Base-by-base conservation (phyloP, 495 filamentous ascomycete genomes). In the Aspergillus conjunctus region DNA sequence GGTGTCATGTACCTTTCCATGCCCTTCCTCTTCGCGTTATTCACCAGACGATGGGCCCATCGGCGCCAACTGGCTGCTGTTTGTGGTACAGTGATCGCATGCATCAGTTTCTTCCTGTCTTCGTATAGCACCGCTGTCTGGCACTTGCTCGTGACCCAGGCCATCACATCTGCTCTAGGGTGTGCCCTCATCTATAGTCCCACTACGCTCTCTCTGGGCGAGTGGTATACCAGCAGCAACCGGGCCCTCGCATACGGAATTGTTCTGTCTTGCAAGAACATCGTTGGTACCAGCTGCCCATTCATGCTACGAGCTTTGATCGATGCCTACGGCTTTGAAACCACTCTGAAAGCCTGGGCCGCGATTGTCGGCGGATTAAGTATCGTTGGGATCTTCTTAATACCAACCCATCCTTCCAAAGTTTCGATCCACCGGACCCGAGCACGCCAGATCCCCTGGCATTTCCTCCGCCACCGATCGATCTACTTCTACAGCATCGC, bases 151-250 rank as follows among this genome's bases (percentile, higher is more conserved):
- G 73, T 73, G 1, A 83, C 80, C 2, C 84, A 86, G 61, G 84
- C 82, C 14, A 75, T 85, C 11, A 63, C 86, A 8, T 82, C 76
- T 60, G 83, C 79, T 6, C 59, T 87, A 10, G 83, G 83, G 0
- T 78, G 76, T 60, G 77, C 72, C 1, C 68, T 84, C 10, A 52
- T 85, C 14, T 84, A 79, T 62, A 80, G 74, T 17, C 81, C 82
- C 1, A 77, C 78, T 1, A 81, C 79, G 10, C 67, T 84, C 6
- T 83, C 78, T 65, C 71, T 87, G 6, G 83, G 85, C 56, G 80
- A 85, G 60, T 86, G 83, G 84, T 87, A 86, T 60, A 60, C 79
- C 22, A 69, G 68, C 33, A 72, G 77, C 18, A 84, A 85, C 62
- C 54, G 54, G 6, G 79, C 81, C 0, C 66, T 84, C 10, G 82